Conservation (phyloP, 179 eudicot genomes). For the Spergularia azorica region DNA sequence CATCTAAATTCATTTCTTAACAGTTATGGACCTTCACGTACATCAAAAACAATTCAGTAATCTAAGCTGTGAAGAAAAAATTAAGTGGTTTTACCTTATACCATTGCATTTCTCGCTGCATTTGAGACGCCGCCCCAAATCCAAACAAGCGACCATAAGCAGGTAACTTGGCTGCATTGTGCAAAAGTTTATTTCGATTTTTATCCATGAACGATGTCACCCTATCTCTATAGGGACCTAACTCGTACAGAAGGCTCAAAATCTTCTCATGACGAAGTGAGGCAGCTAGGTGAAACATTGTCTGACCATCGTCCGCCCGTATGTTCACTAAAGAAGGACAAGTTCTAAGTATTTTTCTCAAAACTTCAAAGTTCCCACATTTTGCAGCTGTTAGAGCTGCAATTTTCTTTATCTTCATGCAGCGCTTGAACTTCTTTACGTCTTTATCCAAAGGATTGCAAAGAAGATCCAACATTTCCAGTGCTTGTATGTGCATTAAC, state of each 20-base stretch:
- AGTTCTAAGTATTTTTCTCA: constrained; percentile 16
- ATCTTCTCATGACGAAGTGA: constrained; percentile 25
- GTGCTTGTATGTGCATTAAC: constrained; percentile 24
- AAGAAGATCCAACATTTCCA: constrained; percentile 18
- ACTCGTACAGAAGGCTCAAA: constrained; percentile 18
- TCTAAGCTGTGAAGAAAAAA: not conserved
- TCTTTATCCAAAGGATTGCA: constrained; percentile 12
- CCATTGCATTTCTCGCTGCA: constrained; percentile 30
- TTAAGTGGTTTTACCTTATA: constrained; percentile 10
- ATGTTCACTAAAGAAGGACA: constrained; percentile 17
- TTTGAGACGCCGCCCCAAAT: constrained; percentile 13
- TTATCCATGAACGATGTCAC: constrained; percentile 7
- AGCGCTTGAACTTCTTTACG: not conserved
- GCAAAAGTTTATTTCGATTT: not conserved
- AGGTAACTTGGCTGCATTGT: constrained; percentile 26
- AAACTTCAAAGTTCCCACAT: constrained; percentile 23
- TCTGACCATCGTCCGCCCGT: constrained; percentile 7
- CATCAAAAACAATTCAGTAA: too few species aligned
- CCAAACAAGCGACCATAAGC: constrained; percentile 9
- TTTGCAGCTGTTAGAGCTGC: constrained; percentile 21
- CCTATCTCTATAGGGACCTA: constrained; percentile 20
- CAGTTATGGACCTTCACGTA: too few species aligned
- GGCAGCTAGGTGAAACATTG: constrained; percentile 20
- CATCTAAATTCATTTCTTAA: too few species aligned
- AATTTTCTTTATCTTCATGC: constrained; percentile 9